These are phyloP conservation scores for Primulina tabacum DNA, from an alignment of 257 asterid genomes.

Conservation along the genomic window DNA sequence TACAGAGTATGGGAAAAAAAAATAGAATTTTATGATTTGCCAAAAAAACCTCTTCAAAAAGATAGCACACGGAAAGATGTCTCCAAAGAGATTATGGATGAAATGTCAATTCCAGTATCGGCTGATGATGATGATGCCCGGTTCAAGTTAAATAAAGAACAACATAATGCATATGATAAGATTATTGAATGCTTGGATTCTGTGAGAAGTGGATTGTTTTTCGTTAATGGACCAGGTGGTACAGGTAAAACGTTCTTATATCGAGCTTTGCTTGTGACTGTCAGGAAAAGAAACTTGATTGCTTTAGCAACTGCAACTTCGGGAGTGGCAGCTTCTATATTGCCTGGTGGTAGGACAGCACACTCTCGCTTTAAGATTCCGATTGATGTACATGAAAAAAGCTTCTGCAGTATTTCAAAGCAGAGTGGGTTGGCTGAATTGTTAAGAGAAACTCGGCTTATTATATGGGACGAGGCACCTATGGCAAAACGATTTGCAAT, in stretches of 20 bases:
- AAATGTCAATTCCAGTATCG: too few relatives aligned
- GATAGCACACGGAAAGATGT: too few relatives aligned
- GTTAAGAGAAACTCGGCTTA: neutral
- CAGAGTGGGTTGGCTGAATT: neutral
- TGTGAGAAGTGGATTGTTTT: neutral
- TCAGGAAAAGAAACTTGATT: neutral
- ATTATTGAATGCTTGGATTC: too few relatives aligned
- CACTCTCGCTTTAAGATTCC: conserved; percentile 24
- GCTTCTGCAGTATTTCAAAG: too few relatives aligned
- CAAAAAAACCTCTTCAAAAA: too few relatives aligned
- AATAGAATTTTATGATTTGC: too few relatives aligned
- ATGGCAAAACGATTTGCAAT: neutral
- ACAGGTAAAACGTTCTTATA: conserved; percentile 8
- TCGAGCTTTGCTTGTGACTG: neutral
- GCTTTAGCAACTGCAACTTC: conserved; percentile 17
- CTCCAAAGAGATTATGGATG: too few relatives aligned
- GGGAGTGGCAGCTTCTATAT: conserved; percentile 1
- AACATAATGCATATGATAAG: too few relatives aligned
- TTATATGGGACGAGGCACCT: conserved; percentile 18
- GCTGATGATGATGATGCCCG: too few relatives aligned
- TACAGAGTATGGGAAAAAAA: too few relatives aligned
- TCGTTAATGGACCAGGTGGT: conserved; percentile 4
- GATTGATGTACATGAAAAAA: neutral
- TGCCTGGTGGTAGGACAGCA: neutral
- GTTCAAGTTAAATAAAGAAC: too few relatives aligned